These are phyloP conservation scores for Ophiostoma tasmaniense DNA, from an alignment of 2,329 filamentous ascomycete genomes.

Conservation along the genomic window DNA sequence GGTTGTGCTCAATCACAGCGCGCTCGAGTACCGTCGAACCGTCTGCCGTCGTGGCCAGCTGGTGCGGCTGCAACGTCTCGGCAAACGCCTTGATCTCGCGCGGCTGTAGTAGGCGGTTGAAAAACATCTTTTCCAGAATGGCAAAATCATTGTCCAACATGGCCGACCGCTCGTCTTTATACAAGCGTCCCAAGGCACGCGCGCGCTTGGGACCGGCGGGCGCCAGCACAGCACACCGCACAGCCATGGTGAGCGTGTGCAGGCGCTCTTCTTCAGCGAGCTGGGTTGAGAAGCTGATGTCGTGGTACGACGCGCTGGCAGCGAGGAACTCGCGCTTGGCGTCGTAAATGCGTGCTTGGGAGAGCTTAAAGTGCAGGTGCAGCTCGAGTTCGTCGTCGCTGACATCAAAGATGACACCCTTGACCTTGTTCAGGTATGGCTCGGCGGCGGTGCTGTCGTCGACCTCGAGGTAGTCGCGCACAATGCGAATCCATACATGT, in stretches of 20 bases:
- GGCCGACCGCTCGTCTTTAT: conserved; percentile 81
- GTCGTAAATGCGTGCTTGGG: conserved; percentile 87
- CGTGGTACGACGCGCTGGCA: conserved; percentile 80
- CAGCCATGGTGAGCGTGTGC: conserved; percentile 74
- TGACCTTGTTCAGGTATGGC: conserved; percentile 86
- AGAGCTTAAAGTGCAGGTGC: conserved; percentile 79
- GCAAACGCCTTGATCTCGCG: conserved; percentile 85
- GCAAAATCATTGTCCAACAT: conserved; percentile 64
- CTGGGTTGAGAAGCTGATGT: conserved; percentile 66
- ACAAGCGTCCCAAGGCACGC: conserved; percentile 70
- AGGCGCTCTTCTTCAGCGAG: conserved; percentile 83
- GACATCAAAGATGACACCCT: conserved; percentile 79
- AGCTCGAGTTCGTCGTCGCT: conserved; percentile 65
- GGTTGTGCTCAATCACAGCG: conserved; percentile 92
- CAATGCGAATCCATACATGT: conserved; percentile 83
- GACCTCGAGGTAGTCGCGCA: conserved; percentile 86
- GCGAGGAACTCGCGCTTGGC: conserved; percentile 82
- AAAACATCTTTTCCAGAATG: conserved; percentile 96
- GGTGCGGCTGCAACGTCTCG: conserved; percentile 70
- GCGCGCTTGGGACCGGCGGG: conserved; percentile 82
- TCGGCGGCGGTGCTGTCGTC: conserved; percentile 83
- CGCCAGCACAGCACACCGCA: conserved; percentile 85
- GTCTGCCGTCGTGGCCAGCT: conserved; percentile 81
- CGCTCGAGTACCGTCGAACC: conserved; percentile 88
- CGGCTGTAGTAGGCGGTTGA: conserved; percentile 72